A percentile compares a stretch with the other conserved stretches of the same genome.
These are phyloP conservation scores for Candida neerlandica DNA, from an alignment of 1,139 yeast genomes.

Conservation along the genomic window DNA sequence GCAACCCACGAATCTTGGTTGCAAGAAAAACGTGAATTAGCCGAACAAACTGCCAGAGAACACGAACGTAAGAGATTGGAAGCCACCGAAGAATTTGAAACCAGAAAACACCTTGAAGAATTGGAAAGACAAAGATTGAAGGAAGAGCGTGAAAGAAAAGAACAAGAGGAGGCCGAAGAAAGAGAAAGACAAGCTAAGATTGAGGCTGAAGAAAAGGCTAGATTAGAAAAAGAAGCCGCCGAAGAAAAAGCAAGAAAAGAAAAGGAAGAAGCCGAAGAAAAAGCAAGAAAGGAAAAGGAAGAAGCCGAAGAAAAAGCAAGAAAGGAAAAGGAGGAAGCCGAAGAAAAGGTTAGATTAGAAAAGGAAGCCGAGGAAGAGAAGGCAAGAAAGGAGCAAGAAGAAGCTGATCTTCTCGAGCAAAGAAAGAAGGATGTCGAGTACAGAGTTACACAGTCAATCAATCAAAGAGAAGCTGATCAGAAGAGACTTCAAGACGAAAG, in stretches of 20 bases:
- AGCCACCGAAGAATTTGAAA: slow-evolving; percentile 52
- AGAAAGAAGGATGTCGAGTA: slow-evolving; percentile 27
- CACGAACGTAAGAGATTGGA: slow-evolving; percentile 49
- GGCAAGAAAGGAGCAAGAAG: slow-evolving; percentile 21
- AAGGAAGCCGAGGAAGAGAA: neutral
- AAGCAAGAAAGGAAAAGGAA: slow-evolving; percentile 22
- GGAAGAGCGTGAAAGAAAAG: slow-evolving; percentile 35
- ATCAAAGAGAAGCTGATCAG: slow-evolving; percentile 32
- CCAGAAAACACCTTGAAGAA: slow-evolving; percentile 48
- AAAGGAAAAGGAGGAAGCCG: slow-evolving; percentile 24
- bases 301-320: slow-evolving; percentile 21
- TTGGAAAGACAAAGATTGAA: slow-evolving; percentile 42
- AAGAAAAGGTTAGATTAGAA: slow-evolving; percentile 6
- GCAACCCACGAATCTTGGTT: slow-evolving; percentile 46
- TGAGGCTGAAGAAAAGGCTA: slow-evolving; percentile 31
- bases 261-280: slow-evolving; percentile 26
- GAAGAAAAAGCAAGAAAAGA: slow-evolving; percentile 36
- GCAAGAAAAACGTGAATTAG: slow-evolving; percentile 41
- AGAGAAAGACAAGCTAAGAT: slow-evolving; percentile 34
- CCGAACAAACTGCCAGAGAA: slow-evolving; percentile 43
- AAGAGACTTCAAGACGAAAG: slow-evolving; percentile 28
- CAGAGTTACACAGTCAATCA: slow-evolving; percentile 29
- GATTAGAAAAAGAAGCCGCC: slow-evolving; percentile 40
- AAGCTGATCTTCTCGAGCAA: slow-evolving; percentile 17
- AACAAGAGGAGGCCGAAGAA: slow-evolving; percentile 33